Evolutionary conservation across 2,329 filamentous ascomycete species (phyloP), one percentile per base, ranked within the genome.

Genomic region (Fusarium lyarnte): DNA sequence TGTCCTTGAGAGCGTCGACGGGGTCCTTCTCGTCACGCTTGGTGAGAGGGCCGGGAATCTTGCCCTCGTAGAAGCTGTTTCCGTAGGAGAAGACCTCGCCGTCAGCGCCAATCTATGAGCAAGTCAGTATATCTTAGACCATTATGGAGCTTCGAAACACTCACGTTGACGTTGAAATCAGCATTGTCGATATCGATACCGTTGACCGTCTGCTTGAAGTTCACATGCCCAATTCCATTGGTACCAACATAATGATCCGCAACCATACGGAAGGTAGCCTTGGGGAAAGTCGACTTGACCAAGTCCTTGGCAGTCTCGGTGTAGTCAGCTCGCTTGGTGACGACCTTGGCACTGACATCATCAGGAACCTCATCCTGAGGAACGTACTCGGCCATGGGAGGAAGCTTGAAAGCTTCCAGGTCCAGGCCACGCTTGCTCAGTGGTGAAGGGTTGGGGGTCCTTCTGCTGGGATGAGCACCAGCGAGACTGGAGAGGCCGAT

Each of bases 141-240:
- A n/a, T n/a, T n/a, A n/a, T n/a, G n/a, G n/a, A n/a, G n/a, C n/a
- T n/a, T n/a, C n/a, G n/a, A n/a, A n/a, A 14, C 9, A 81, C 87
- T 81, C 73, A 89, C 87, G 69, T 90, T 90, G 52, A 90, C 86
- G 57, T 89, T 89, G 74, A 89, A 88, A 75, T 89, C 87, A 2
- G 86, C 87, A 73, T 90, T 90, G 73, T 90, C 88, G 66, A 91
- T 85, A 67, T 90, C 88, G 29, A 90, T 77, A 3, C 85, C 88
- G 59, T 89, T 86, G 11, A 83, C 80, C 0, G 87, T 90, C 79
- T 90, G 89, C 79, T 87, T 88, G 76, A 90, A 88, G 77, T 89
- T 84, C 70, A 89, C 87, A 73, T 90, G 88, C 1, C 83, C 83
- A 66, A 90, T 82, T 13, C 88, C 87, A 59, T 88, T 89, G 49